Percentiles rank a stretch among this genome's conserved stretches.
These are phyloP conservation scores for Fusarium sp. DNA, from an alignment of 2,329 filamentous ascomycete species.

Conservation along the genomic window DNA sequence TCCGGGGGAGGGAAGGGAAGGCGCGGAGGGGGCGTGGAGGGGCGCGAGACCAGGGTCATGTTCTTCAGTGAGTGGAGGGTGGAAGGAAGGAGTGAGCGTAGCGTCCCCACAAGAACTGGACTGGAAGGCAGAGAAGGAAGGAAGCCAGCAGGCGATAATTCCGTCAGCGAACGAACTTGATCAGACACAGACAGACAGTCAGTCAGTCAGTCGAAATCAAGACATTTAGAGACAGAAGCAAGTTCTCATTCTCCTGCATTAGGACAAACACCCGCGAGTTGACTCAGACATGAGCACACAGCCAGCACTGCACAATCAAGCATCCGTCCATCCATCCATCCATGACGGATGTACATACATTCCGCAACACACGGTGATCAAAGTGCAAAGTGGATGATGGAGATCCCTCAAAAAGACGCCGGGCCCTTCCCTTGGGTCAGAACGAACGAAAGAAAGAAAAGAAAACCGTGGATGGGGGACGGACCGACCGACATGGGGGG, in stretches of 20 bases:
- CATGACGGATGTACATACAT: background rate
- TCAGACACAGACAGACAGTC: background rate
- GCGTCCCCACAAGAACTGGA: conserved; percentile 20
- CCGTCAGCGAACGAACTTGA: conserved; percentile 7
- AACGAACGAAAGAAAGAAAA: conserved; percentile 1
- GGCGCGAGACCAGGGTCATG: conserved; percentile 7
- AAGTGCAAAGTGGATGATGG: conserved; percentile 5
- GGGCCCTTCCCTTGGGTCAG: background rate
- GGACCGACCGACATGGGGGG: conserved; percentile 33
- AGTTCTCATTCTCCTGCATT: background rate
- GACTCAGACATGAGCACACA: conserved; percentile 1
- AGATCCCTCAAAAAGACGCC: conserved; percentile 10
- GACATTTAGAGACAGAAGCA: background rate
- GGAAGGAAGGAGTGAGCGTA: conserved; percentile 13
- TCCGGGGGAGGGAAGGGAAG: conserved; percentile 37
- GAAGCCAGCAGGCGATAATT: conserved; percentile 3
- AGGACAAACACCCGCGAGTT: background rate
- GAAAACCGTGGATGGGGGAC: conserved; percentile 16
- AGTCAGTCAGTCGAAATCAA: background rate
- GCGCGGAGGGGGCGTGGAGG: conserved; percentile 32
- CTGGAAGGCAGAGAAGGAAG: background rate
- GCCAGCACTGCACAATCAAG: background rate
- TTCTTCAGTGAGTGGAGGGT: conserved; percentile 6
- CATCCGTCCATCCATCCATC: no score
- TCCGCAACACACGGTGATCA: conserved; percentile 3